A percentile compares a stretch with the other conserved stretches of the same genome.
Conservation (phyloP, 345 rosid species). For the Leavenworthia alabamica region DNA sequence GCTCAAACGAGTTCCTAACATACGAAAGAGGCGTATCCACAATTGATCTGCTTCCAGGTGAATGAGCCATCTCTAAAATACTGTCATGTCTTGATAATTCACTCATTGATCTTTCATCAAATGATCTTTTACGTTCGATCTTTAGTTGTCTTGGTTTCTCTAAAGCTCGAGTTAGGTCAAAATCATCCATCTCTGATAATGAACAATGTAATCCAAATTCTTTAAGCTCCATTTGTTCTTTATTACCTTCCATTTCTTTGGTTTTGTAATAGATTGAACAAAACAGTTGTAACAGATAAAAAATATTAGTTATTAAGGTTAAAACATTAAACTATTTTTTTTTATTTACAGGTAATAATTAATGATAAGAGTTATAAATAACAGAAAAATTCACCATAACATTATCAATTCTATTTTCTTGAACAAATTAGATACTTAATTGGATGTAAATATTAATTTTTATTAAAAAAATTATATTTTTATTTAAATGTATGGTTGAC, state of each 20-base stretch:
- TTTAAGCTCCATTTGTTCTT: conserved; percentile 46
- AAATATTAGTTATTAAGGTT: neutral
- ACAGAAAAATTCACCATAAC: too few relatives aligned
- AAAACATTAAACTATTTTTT: neutral
- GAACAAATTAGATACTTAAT: too few relatives aligned
- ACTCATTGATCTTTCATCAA: conserved; percentile 87
- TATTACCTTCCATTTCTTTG: conserved; percentile 42
- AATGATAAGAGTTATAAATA: too few relatives aligned
- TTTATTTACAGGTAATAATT: too few relatives aligned
- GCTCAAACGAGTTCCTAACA: conserved; percentile 79
- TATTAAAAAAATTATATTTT: too few relatives aligned
- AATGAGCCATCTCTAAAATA: conserved; percentile 42
- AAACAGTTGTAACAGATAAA: neutral
- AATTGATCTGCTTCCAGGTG: conserved; percentile 73
- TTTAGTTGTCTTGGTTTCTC: conserved; percentile 73
- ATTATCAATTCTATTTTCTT: too few relatives aligned
- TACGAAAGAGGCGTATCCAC: conserved; percentile 77
- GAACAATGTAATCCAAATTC: conserved; percentile 67
- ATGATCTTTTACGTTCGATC: conserved; percentile 88
- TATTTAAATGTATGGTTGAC: too few relatives aligned
- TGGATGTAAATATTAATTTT: too few relatives aligned
- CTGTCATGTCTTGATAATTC: conserved; percentile 55
- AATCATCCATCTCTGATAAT: conserved; percentile 65
- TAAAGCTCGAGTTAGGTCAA: conserved; percentile 69
- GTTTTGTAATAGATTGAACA: conserved; percentile 8